Evolutionary conservation across 805 yeast species (phyloP).

Genomic region (Yarrowia alimentaria): DNA sequence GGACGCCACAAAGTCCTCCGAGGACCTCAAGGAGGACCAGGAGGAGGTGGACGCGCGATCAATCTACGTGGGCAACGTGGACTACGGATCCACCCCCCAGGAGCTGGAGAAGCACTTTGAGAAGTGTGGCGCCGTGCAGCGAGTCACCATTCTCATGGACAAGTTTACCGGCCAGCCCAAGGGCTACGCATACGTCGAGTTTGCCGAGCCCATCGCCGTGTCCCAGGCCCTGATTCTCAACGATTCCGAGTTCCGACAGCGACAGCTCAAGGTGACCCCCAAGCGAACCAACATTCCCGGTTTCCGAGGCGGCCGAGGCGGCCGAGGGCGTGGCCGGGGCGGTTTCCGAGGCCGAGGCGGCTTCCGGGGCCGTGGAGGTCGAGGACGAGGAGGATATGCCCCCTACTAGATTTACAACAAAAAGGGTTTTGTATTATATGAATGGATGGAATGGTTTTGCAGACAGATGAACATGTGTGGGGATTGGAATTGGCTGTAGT

Average conservation of each 20-base stretch:
- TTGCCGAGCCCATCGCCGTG: slow-evolving; percentile 64
- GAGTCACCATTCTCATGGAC: slow-evolving; percentile 75
- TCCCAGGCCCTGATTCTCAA: slow-evolving; percentile 63
- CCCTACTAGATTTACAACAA: slow-evolving; percentile 41
- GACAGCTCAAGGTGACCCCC: slow-evolving; percentile 69
- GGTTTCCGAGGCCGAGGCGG: slow-evolving; percentile 39
- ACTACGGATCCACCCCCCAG: slow-evolving; percentile 72
- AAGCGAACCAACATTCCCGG: slow-evolving; percentile 85
- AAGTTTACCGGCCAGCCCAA: slow-evolving; percentile 77
- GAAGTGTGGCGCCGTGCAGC: slow-evolving; percentile 66
- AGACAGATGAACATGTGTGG: too few species aligned
- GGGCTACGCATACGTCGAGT: slow-evolving; percentile 86
- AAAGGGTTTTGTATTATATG: too few species aligned
- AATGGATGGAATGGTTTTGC: too few species aligned
- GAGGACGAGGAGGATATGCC: slow-evolving; percentile 47
- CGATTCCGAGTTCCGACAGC: slow-evolving; percentile 63
- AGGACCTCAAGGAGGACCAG: slow-evolving; percentile 47
- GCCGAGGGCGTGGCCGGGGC: slow-evolving; percentile 46
- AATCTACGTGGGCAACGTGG: slow-evolving; percentile 81
- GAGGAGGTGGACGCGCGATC: slow-evolving; percentile 74
- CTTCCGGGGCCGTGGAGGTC: slow-evolving; percentile 44
- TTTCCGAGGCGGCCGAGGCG: slow-evolving; percentile 54
- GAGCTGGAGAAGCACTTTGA: slow-evolving; percentile 75
- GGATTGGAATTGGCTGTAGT: too few species aligned
- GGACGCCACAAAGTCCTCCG: slow-evolving; percentile 46